Conservation (phyloP, 2,329 filamentous ascomycete genomes). For the Curvularia sp. region DNA sequence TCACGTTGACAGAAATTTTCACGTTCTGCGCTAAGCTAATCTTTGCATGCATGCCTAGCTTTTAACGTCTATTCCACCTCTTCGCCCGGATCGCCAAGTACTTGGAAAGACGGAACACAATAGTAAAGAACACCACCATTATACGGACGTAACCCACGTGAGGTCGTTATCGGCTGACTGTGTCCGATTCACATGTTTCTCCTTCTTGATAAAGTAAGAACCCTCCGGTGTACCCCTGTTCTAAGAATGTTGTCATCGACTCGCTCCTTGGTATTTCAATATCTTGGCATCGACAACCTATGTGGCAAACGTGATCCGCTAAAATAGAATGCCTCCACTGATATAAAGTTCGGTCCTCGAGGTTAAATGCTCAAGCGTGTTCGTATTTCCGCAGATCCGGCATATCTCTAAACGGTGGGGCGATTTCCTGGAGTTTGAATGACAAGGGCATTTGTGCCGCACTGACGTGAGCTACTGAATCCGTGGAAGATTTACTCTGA, state of each 20-base stretch:
- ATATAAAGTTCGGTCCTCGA: neutral
- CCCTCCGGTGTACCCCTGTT: neutral
- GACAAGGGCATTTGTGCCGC: neutral
- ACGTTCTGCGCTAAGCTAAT: neutral
- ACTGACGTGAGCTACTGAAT: too few species aligned
- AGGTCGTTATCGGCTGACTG: neutral
- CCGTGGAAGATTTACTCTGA: too few species aligned
- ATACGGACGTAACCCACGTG: neutral
- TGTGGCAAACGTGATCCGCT: neutral
- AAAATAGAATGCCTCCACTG: neutral
- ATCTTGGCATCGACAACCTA: neutral
- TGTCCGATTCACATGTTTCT: neutral
- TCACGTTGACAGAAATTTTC: neutral
- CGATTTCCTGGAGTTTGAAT: neutral
- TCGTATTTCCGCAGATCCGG: neutral
- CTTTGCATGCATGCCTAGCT: neutral
- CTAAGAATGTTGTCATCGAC: neutral
- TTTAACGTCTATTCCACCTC: neutral
- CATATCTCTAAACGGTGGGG: neutral
- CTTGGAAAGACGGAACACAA: neutral
- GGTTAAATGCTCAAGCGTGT: neutral
- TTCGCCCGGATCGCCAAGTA: conserved; percentile 2
- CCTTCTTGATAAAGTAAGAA: neutral
- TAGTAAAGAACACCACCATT: neutral
- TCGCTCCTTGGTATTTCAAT: neutral